Base-by-base conservation (phyloP, 2,329 filamentous ascomycete genomes). In the Coleophoma cylindrospora region DNA sequence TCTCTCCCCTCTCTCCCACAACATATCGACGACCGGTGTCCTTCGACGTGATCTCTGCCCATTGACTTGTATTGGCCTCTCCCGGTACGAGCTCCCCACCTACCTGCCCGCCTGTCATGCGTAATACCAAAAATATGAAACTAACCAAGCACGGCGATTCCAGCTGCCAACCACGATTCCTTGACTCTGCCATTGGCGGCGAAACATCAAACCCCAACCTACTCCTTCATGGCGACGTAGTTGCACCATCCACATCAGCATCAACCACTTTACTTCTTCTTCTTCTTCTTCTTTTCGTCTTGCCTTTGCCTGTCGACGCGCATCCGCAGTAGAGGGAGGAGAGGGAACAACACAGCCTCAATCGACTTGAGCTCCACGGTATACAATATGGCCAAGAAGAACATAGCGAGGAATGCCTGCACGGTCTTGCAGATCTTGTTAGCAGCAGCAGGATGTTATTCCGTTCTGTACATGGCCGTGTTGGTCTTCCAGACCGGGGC, bases 351-450 rank as follows among this genome's bases (percentile, higher is more conserved):
- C 12, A 19, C 40, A 17, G 6, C 27, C 34, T 44, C 33, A 48
- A 38, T 36, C 41, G 50, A 44, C 41, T 34, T 50, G n/a, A 38
- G 45, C 17, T 37, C 34, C 34, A 40, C 27, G 7, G 9, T 38
- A 19, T 41, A 46, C 49, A 61, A 43, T 10, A 64, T 65, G 62
- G 58, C 57, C 9, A 65, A 62, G 53, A 62, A 57, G 47, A 60
- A 51, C 41, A 54, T 50, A 17, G 41, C 48, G 12, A 60, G 57
- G 45, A 60, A 55, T 50, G 50, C 53, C 22, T 62, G 53, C 38
- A 58, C 57, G 2, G 61, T 64, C 9, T 17, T 62, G 22, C 62
- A 64, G 50, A 65, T 61, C 48, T 53, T 65, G 17, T 32, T 63
- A 13, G 57, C 54, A 17, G 62, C 61, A 10, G 55, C 61, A 10